These are phyloP conservation scores for Pelagophyceae sp. DNA, from an alignment of 352 stramenopile species.

Conservation along the genomic window DNA sequence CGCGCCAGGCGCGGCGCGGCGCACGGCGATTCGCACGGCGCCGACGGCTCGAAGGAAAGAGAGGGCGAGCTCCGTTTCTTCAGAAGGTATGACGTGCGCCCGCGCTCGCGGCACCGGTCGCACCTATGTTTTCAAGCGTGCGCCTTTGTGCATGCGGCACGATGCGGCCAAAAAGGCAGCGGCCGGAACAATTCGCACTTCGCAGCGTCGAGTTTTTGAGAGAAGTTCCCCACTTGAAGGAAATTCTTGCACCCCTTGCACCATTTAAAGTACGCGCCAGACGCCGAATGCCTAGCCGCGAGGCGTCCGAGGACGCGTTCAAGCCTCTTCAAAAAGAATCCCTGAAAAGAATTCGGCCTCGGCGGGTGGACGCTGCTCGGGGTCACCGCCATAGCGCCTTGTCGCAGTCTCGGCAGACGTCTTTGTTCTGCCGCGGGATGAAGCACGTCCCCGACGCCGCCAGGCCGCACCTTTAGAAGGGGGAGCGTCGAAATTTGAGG, in stretches of 20 bases:
- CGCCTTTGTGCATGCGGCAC: no score
- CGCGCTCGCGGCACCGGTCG: slow-evolving; percentile 19
- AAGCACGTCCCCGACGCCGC: not conserved
- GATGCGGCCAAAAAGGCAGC: no score
- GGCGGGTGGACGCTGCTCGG: not conserved
- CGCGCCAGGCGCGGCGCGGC: not conserved
- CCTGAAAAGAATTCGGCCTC: not conserved
- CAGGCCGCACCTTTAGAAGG: not conserved
- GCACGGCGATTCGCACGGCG: no score
- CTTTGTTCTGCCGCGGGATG: slow-evolving; percentile 20
- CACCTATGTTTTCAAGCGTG: no score
- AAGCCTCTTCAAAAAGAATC: not conserved
- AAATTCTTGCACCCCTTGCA: slow-evolving; percentile 23
- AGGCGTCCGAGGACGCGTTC: no score
- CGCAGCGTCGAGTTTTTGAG: slow-evolving; percentile 16
- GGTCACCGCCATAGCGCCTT: slow-evolving; percentile 4
- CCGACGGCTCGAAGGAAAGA: no score
- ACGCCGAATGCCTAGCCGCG: not conserved
- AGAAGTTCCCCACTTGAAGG: slow-evolving; percentile 12
- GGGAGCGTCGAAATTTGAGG: not conserved
- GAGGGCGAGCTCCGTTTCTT: no score
- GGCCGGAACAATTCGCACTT: no score
- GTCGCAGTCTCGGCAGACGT: slow-evolving; percentile 20
- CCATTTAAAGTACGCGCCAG: slow-evolving; percentile 14
- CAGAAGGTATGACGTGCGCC: slow-evolving; percentile 8